Evolutionary conservation across 2,329 filamentous ascomycete species (phyloP), one percentile per base, ranked within the genome.

Genomic region (Penicillium sp.): DNA sequence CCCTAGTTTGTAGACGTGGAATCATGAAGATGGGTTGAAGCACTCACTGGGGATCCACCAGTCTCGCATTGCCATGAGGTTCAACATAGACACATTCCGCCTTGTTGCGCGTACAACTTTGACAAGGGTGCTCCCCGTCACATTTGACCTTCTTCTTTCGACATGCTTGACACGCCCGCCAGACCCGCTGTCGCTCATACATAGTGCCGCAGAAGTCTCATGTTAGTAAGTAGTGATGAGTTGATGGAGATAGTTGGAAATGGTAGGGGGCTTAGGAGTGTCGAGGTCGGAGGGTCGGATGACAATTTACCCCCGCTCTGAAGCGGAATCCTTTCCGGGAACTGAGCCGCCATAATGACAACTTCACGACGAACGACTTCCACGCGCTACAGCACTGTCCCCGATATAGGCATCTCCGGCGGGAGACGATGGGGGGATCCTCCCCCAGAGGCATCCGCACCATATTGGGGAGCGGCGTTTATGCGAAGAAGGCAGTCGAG

Each of bases 131-230:
- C 37, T 63, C 60, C 8, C 68, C 69, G 45, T 69, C 64, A 53
- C 69, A 71, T 38, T 67, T 66, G 56, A 70, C 65, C 57, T 71
- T 71, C 44, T 65, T 65, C 49, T 62, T 63, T 19, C 68, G 65
- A 54, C 69, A 71, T 47, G 64, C 56, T 42, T 68, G 62, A 49
- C 69, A 71, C 12, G 69, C 69, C 15, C 65, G 66, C 53, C 68
- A 69, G 12, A 68, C 68, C 5, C 69, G 57, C 17, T 69, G 62
- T 10, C 67, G 67, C 33, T 64, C 62, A 24, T 64, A 64, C 62
- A 64, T 64, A 1, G 8, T 33, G 15, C 37, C 24, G n/a, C 19
- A 40, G 2, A 15, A 30, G 33, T 6, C 28, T 17, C 47, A 28
- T 50, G 24, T 6, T 4, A 33, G 30, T 12, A 12, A 33, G 1